phyloP scores from a whole-genome alignment of 2,329 filamentous ascomycete species.

The Elsinoe batatas region DNA sequence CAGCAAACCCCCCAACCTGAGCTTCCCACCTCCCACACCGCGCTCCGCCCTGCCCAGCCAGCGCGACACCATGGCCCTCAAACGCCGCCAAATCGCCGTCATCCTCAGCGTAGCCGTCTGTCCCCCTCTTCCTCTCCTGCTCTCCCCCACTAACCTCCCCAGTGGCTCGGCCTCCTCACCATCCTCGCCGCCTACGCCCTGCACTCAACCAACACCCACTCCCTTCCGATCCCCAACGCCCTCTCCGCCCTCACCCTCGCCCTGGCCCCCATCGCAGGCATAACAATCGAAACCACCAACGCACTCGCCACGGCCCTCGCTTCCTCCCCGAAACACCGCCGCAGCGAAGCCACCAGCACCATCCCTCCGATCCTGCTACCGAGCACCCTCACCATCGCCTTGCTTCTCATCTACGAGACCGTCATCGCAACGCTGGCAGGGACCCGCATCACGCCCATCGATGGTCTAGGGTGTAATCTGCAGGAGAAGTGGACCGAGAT shows the following conservation, averaged over 20 bases:
- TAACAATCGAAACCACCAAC: conserved; percentile 32
- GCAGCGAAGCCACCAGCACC: conserved; percentile 21
- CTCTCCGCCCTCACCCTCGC: conserved; percentile 33
- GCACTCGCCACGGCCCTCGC: conserved; percentile 21
- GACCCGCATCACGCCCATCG: conserved; percentile 32
- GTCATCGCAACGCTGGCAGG: conserved; percentile 38
- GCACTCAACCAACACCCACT: conserved; percentile 25
- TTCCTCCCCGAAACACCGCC: conserved; percentile 24
- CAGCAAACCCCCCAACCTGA: neutral
- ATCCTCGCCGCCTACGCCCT: conserved; percentile 31
- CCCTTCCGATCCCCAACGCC: conserved; percentile 34
- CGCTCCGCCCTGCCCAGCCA: too few relatives aligned
- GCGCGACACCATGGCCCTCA: conserved; percentile 17
- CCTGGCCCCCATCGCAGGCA: conserved; percentile 34
- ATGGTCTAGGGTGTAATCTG: conserved; percentile 44
- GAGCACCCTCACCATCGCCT: conserved; percentile 28
- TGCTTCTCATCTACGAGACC: conserved; percentile 31
- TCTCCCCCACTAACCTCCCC: neutral
- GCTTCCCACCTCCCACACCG: neutral
- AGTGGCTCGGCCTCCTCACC: conserved; percentile 35
- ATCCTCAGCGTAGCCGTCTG: conserved; percentile 30
- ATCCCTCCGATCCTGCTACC: conserved; percentile 24
- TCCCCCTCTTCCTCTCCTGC: neutral
- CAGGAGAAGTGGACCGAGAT: conserved; percentile 44
- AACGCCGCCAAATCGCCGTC: conserved; percentile 30